Base-by-base conservation (phyloP, 441 rosid species). In the Bocquillonia castaneifolia region DNA sequence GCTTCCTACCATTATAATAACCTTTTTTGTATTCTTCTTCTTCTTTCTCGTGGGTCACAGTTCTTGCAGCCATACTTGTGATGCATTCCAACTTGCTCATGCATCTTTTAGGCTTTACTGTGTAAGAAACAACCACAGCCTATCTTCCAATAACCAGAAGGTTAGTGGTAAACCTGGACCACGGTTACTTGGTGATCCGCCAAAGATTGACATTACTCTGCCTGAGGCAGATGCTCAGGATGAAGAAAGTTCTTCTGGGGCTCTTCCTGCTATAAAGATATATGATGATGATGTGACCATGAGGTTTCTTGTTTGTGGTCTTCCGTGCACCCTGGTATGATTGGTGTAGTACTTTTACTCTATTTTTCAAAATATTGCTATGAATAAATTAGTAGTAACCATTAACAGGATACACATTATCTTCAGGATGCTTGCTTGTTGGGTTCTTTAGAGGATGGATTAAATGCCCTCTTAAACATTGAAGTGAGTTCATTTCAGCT, bases 271-370 rank as follows among this genome's bases (percentile, higher is more conserved):
- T 40, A 80, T 94, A 74, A 92, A 88, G 79, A 92, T 94, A 83
- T 88, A 88, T 70, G 98, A 94, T 68, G 98, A 92, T 55, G 90
- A 92, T 83, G 97, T 90, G 71, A 85, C 61, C 53, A 82, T 92
- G 76, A 83, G 88, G 76, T 84, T 94, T 80, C 99, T 94, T 80
- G 83, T 90, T 77, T 94, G 99, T 78, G 98, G 97, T 67, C 77
- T 79, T 39, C 85, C 91, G 23, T 71, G 82, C 78, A 66, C 74
- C 50, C 67, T 77, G 92, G 99, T 92, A 84, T 61, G 85, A 69
- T 73, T 74, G 64, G 42, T 68, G 69, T 65, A 31, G 20, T 26
- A 29, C 29, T 64, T 65, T 74, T 51, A 55, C 39, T 36, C 29
- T 75, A 36, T 51, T 67, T 66, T 60, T 9, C n/a, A 22, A 47